These are phyloP conservation scores for Domatiomyces catenatus DNA, from an alignment of 2,329 filamentous ascomycete genomes.

Conservation along the genomic window DNA sequence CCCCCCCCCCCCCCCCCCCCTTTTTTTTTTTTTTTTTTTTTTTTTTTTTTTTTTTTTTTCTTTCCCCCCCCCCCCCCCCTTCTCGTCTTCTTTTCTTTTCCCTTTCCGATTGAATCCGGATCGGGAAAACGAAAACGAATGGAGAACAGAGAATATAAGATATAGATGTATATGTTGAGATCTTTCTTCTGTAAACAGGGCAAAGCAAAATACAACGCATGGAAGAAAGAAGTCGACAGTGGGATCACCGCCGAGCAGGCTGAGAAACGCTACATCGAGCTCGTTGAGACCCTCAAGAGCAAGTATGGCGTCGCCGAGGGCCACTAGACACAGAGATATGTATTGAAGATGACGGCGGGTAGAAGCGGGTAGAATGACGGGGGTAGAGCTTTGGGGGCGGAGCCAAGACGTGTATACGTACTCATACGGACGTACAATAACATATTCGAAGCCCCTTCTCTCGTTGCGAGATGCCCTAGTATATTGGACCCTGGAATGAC, in stretches of 20 bases:
- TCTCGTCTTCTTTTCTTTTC: not conserved
- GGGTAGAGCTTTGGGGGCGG: too few species aligned
- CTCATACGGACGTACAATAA: too few species aligned
- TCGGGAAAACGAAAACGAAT: too few species aligned
- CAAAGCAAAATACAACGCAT: conserved; percentile 68
- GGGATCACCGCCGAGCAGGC: conserved; percentile 49
- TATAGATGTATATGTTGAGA: too few species aligned
- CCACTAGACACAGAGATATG: not conserved
- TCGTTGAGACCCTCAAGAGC: conserved; percentile 56
- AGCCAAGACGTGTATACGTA: too few species aligned
- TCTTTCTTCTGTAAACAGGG: conserved; percentile 36
- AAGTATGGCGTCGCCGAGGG: conserved; percentile 38
- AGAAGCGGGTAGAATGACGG: not conserved
- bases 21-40: not conserved
- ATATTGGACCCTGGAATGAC: not conserved
- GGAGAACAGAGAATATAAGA: too few species aligned
- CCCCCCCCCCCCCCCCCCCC: conserved; percentile 49
- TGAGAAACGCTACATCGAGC: conserved; percentile 59
- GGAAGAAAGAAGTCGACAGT: conserved; percentile 55
- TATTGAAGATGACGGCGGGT: not conserved
- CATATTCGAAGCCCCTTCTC: too few species aligned
- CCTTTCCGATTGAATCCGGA: not conserved
- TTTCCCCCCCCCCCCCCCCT: conserved; percentile 49
- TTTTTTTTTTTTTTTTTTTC: not conserved
- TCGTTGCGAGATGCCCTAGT: not conserved